Evolutionary conservation across 495 filamentous ascomycete species (phyloP).

Genomic region (Hypoxylon subgilvum): DNA sequence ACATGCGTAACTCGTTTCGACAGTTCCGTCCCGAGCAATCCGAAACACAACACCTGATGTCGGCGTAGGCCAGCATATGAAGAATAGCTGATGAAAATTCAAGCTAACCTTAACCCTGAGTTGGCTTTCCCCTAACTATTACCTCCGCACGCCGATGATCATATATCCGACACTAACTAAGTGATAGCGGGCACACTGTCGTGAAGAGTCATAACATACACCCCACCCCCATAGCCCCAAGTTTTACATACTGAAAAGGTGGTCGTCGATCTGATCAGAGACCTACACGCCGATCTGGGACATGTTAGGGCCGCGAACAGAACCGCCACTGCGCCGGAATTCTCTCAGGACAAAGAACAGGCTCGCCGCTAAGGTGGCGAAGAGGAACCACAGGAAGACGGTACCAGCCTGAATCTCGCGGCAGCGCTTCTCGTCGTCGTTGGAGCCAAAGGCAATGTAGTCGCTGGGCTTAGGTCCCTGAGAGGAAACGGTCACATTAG

Average conservation of each 20-base stretch:
- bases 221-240: too few species aligned
- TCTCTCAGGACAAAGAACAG: conserved; percentile 45
- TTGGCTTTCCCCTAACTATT: conserved; percentile 1
- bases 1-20: background rate
- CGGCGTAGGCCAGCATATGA: background rate
- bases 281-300: conserved; percentile 53
- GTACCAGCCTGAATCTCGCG: conserved; percentile 57
- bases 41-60: background rate
- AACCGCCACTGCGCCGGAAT: conserved; percentile 49
- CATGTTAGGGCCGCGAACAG: conserved; percentile 53
- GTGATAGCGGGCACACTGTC: conserved; percentile 1
- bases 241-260: too few species aligned
- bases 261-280: conserved; percentile 15
- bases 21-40: background rate
- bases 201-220: conserved; percentile 22
- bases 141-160: background rate
- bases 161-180: conserved; percentile 8
- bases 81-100: background rate
- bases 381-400: conserved; percentile 59
- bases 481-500: conserved; percentile 4
- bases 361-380: conserved; percentile 44
- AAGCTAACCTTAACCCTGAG: conserved; percentile 12
- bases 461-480: conserved; percentile 35
- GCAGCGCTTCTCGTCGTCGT: conserved; percentile 52
- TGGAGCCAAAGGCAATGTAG: conserved; percentile 57